These are phyloP conservation scores for Phialemonium atrogriseum DNA, from an alignment of 2,329 filamentous ascomycete species.

Conservation along the genomic window DNA sequence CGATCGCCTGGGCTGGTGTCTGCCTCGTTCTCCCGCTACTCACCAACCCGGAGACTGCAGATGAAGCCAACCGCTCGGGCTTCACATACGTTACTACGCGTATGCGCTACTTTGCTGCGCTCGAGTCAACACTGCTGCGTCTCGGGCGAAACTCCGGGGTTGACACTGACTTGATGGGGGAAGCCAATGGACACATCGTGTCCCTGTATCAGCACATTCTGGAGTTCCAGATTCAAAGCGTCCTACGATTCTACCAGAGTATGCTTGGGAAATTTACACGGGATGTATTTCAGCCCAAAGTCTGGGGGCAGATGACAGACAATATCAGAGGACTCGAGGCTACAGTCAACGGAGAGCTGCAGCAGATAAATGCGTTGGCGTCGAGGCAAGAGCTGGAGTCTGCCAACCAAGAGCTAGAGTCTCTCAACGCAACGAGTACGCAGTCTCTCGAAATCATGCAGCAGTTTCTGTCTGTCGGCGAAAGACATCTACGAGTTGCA, in stretches of 20 bases:
- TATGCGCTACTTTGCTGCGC: conserved; percentile 21
- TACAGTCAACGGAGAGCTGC: conserved; percentile 2
- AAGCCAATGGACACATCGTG: conserved; percentile 12
- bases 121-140: conserved; percentile 17
- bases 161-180: conserved; percentile 6
- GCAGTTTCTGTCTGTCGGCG: background rate
- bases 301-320: conserved; percentile 13
- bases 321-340: conserved; percentile 4
- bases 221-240: conserved; percentile 24
- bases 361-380: conserved; percentile 4
- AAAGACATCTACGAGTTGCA: background rate
- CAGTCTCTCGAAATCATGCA: background rate
- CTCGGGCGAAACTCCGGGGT: conserved; percentile 6
- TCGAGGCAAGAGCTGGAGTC: conserved; percentile 4
- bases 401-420: too few species aligned
- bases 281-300: conserved; percentile 9
- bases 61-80: conserved; percentile 21
- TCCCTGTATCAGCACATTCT: conserved; percentile 23
- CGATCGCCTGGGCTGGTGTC: conserved; percentile 25
- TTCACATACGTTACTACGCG: conserved; percentile 23
- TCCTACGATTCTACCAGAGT: conserved; percentile 21
- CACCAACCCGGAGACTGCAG: conserved; percentile 18
- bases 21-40: conserved; percentile 26
- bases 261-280: conserved; percentile 3
- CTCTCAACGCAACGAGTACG: conserved; percentile 3